phyloP scores from a whole-genome alignment of 495 filamentous ascomycete genomes.

The Podospora pseudocomata region DNA sequence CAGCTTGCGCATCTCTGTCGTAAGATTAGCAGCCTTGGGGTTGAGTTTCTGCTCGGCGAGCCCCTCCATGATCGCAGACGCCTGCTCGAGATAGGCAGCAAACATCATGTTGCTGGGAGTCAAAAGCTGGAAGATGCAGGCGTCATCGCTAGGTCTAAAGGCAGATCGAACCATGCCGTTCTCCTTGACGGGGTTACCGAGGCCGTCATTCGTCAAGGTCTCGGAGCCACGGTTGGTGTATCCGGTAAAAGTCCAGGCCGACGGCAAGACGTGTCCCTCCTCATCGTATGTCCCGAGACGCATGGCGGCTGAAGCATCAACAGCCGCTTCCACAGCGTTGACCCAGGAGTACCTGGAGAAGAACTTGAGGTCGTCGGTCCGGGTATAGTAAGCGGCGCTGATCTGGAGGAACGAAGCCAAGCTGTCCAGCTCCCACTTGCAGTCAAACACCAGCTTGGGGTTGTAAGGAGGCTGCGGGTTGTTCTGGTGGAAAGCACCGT shows the following conservation, averaged over 20 bases:
- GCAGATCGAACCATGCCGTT: constrained; percentile 61
- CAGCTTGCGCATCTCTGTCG: constrained; percentile 48
- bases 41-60: constrained; percentile 37
- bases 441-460: constrained; percentile 54
- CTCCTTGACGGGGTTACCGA: constrained; percentile 56
- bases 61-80: constrained; percentile 50
- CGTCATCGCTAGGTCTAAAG: constrained; percentile 62
- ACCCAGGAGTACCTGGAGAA: constrained; percentile 61
- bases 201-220: constrained; percentile 58
- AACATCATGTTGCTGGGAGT: constrained; percentile 67
- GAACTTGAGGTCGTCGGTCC: constrained; percentile 53
- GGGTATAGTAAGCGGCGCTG: constrained; percentile 54
- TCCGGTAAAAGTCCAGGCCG: constrained; percentile 57
- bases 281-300: constrained; percentile 54
- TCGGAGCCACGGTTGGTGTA: constrained; percentile 55
- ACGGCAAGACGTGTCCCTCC: constrained; percentile 50
- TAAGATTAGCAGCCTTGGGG: constrained; percentile 40
- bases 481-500: constrained; percentile 49
- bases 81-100: constrained; percentile 52
- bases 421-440: constrained; percentile 63
- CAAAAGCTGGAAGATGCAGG: constrained; percentile 55
- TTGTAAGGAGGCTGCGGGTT: constrained; percentile 48
- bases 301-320: constrained; percentile 58
- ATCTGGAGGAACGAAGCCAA: constrained; percentile 60
- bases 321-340: constrained; percentile 50